Evolutionary conservation across 371 early-diverging fungal genomes (phyloP).

Genomic region (Batkoa obscura): DNA sequence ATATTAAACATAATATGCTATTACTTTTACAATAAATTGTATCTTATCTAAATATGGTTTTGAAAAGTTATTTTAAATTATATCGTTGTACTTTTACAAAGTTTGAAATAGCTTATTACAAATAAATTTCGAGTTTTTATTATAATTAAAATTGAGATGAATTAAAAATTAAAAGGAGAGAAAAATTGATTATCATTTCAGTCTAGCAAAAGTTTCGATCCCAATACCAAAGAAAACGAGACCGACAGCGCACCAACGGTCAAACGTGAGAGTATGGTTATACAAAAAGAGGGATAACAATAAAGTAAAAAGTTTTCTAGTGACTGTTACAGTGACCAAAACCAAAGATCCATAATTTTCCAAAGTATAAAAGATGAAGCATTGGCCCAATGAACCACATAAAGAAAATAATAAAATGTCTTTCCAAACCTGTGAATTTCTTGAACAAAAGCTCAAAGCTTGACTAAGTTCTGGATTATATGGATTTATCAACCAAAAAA

Average conservation of each 20-base stretch:
- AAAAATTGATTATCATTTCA: conserved; percentile 15
- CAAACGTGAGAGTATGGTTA: conserved; percentile 45
- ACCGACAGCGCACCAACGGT: conserved; percentile 76
- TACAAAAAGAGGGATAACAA: conserved; percentile 78
- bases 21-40: too few relatives aligned
- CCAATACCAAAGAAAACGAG: conserved; percentile 75
- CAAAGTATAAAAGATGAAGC: conserved; percentile 90
- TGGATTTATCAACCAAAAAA: conserved; percentile 45
- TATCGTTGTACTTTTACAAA: too few relatives aligned
- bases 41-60: too few relatives aligned
- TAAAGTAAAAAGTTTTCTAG: conserved; percentile 92
- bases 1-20: too few relatives aligned
- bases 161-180: too few relatives aligned
- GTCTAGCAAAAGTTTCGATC: conserved; percentile 49
- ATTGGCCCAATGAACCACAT: conserved; percentile 90
- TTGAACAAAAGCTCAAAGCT: conserved; percentile 55
- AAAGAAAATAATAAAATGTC: conserved; percentile 77
- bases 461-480: conserved; percentile 52
- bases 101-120: too few relatives aligned
- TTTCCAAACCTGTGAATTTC: conserved; percentile 50
- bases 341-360: conserved; percentile 79
- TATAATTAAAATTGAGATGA: too few relatives aligned
- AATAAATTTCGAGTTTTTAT: too few relatives aligned
- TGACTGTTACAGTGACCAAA: conserved; percentile 86
- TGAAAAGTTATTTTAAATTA: too few relatives aligned